Conservation (phyloP, 2,329 filamentous ascomycete genomes). For the Arthrinium puccinioides region DNA sequence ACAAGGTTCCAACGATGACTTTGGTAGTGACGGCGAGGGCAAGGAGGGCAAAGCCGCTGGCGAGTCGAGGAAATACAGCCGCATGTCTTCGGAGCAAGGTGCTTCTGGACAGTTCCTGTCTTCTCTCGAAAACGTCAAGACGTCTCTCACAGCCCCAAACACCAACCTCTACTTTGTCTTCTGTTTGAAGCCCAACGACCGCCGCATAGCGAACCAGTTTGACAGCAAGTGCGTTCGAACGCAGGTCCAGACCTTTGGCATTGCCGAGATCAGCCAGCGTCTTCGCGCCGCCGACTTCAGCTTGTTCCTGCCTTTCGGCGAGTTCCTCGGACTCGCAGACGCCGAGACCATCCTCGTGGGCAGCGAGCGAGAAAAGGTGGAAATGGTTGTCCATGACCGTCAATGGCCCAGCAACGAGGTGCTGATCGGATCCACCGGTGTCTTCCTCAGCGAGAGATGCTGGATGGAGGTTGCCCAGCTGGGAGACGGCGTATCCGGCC, state of each 20-base stretch:
- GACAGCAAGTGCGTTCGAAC: constrained; percentile 97
- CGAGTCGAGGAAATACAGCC: constrained; percentile 32
- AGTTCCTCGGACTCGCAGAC: constrained; percentile 86
- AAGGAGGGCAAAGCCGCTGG: constrained; percentile 12
- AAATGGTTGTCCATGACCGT: constrained; percentile 85
- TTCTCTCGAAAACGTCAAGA: constrained; percentile 83
- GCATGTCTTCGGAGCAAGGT: constrained; percentile 65
- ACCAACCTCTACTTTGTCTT: constrained; percentile 96
- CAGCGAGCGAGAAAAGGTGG: constrained; percentile 84
- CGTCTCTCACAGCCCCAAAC: constrained; percentile 72
- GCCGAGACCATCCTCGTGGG: constrained; percentile 80
- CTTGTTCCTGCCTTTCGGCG: constrained; percentile 88
- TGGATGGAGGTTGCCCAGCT: constrained; percentile 87
- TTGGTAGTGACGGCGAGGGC: constrained; percentile 43
- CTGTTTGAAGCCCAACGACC: constrained; percentile 94
- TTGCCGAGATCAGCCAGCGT: constrained; percentile 92
- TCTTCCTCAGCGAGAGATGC: constrained; percentile 92
- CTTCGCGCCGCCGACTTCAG: constrained; percentile 92
- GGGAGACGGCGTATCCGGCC: constrained; percentile 49
- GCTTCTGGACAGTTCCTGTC: constrained; percentile 89
- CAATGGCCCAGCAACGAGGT: constrained; percentile 91
- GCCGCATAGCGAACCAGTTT: constrained; percentile 95
- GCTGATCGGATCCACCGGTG: constrained; percentile 80
- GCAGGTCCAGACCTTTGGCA: constrained; percentile 91
- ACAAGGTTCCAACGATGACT: constrained; percentile 37